These are phyloP conservation scores for Amaranthus cruentus DNA, from an alignment of 148 eudicot species.

Conservation along the genomic window DNA sequence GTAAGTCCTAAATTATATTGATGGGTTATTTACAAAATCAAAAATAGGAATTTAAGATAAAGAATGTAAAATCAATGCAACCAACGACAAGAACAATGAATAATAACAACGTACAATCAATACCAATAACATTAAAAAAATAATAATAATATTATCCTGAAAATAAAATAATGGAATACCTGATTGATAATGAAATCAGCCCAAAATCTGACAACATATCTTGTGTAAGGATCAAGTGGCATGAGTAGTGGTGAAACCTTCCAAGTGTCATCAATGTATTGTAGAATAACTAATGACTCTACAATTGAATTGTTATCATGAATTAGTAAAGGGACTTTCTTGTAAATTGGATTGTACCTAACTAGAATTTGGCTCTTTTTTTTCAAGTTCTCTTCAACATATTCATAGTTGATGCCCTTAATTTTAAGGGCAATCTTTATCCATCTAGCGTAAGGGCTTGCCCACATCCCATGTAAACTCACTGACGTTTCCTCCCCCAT, in stretches of 20 bases:
- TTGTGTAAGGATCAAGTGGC: constrained; percentile 19
- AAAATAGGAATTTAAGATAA: no score
- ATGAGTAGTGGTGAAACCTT: constrained; percentile 18
- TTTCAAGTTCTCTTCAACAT: constrained; percentile 26
- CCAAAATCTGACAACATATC: constrained; percentile 27
- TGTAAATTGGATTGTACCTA: constrained; percentile 25
- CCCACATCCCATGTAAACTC: constrained; percentile 32
- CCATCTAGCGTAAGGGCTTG: constrained; percentile 35
- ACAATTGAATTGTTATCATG: constrained; percentile 23
- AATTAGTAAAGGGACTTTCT: constrained; percentile 32
- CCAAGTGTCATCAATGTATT: constrained; percentile 36
- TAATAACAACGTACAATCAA: no score
- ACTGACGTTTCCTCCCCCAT: constrained; percentile 17
- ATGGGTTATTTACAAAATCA: no score
- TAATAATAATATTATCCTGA: no score
- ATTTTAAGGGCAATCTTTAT: constrained; percentile 34
- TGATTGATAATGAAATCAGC: constrained; percentile 14
- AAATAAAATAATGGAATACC: background rate
- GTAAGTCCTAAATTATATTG: no score
- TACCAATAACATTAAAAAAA: no score
- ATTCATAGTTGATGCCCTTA: constrained; percentile 32
- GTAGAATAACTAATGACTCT: constrained; percentile 30
- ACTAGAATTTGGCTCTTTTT: constrained; percentile 26
- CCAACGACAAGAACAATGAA: no score
- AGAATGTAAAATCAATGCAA: no score